A percentile compares a stretch with the other conserved stretches of the same genome.
phyloP scores from a whole-genome alignment of 148 eudicot genomes.

The Rhododendron griersonianum region DNA sequence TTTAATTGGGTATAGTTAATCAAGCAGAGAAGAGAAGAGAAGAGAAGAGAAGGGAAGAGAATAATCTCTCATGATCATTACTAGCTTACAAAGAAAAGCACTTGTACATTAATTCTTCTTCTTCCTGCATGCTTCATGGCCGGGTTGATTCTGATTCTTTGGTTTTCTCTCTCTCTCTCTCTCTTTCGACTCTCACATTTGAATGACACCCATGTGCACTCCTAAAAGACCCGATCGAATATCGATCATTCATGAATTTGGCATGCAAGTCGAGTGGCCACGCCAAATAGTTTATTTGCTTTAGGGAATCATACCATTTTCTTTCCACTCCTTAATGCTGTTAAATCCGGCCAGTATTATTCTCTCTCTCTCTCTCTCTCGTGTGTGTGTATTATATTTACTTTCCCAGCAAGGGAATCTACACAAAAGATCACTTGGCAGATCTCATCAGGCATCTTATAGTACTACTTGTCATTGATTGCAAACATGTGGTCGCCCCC shows the following conservation, averaged over 20 bases:
- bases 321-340: neutral
- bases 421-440: neutral
- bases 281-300: neutral
- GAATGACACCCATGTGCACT: neutral
- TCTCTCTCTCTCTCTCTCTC: neutral
- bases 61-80: constrained; percentile 35
- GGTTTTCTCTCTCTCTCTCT: neutral
- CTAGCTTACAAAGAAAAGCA: constrained; percentile 24
- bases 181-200: neutral
- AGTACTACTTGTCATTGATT: neutral
- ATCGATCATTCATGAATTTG: neutral
- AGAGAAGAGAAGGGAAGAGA: constrained; percentile 32
- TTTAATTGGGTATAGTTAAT: constrained; percentile 9
- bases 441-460: constrained; percentile 1
- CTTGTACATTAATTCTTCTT: neutral
- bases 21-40: constrained; percentile 26
- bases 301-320: neutral
- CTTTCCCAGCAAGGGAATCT: neutral
- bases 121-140: neutral
- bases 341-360: neutral
- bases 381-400: neutral
- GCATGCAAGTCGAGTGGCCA: constrained; percentile 1
- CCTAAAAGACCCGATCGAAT: neutral
- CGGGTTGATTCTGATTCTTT: neutral
- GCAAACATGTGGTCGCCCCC: neutral